Base-by-base conservation (phyloP, 2,329 filamentous ascomycete genomes). In the Fusarium sarcochroum region DNA sequence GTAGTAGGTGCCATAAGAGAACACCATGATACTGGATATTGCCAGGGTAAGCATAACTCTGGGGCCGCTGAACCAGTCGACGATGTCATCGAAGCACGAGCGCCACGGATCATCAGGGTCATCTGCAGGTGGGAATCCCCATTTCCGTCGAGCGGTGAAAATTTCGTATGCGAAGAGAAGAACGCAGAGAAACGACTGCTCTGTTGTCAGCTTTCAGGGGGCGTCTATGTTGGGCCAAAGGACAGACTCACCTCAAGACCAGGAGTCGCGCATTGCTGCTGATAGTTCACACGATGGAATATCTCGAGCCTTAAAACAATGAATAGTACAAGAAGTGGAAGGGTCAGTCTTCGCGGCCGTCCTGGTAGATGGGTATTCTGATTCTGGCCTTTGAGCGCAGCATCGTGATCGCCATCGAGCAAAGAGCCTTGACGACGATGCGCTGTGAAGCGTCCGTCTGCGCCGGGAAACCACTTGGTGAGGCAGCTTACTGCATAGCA, bases 261-360 rank as follows among this genome's bases (percentile, higher is more conserved):
- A 20, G 82, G 77, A 14, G 75, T 77, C 8, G 84, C 80, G 70
- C 86, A 89, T 73, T 87, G 85, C 35, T 85, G 80, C 59, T 83
- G 80, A 25, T 76, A 75, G 15, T 83, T 79, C 2, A 86, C 80
- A 32, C 75, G 77, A 51, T 85, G 80, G 35, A 84, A 82, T 3
- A 84, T 73, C 61, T 86, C 84, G 17, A 87, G 71, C 6, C 86
- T 81, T 10, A 84, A 32, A 4, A 85, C 76, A 45, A 87, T 77
- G 30, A 81, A 80, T 7, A 80, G 40, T 10, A 85, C 76, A 17
- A 87, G 71, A 14, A 80, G 74, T 2, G 82, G 81, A 4, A 85
- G 68, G 45, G 82, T 84, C 57, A 81, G 82, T 13, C 82, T 79
- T 35, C 82, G 79, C 18, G 86, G 85, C 20, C 85, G 80, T 32